A percentile compares a stretch with the other conserved stretches of the same genome.
Evolutionary conservation across 306 rosid genomes (phyloP).

Genomic region (Cucumis cinereus): DNA sequence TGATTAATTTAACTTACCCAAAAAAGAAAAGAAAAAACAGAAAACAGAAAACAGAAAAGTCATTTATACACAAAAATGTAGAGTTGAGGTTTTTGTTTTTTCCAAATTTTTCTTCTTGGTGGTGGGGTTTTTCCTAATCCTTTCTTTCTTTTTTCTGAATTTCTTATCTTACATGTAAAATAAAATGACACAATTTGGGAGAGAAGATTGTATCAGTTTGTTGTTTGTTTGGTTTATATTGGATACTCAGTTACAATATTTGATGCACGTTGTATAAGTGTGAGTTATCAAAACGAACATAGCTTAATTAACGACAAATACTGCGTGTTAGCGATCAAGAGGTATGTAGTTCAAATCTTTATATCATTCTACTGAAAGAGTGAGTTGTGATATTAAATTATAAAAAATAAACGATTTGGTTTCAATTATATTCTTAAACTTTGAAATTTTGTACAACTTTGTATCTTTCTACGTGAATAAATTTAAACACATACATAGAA

Average conservation of each 20-base stretch:
- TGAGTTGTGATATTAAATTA: too few species aligned
- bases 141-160: background rate
- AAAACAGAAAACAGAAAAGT: background rate
- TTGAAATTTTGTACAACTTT: too few species aligned
- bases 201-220: background rate
- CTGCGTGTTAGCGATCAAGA: too few species aligned
- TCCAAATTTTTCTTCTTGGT: background rate
- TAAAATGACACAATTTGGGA: conserved; percentile 2
- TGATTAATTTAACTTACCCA: background rate
- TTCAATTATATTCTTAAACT: too few species aligned
- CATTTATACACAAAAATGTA: background rate
- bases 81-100: conserved; percentile 3
- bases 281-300: too few species aligned
- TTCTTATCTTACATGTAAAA: background rate
- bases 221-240: background rate
- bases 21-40: background rate
- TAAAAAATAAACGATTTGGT: too few species aligned
- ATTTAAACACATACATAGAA: too few species aligned
- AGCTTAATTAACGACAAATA: too few species aligned
- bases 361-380: too few species aligned
- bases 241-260: too few species aligned
- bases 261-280: background rate
- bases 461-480: too few species aligned
- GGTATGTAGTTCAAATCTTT: too few species aligned
- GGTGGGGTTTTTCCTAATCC: background rate